phyloP scores from a whole-genome alignment of 352 stramenopile genomes.

The Globisporangium spinosum region DNA sequence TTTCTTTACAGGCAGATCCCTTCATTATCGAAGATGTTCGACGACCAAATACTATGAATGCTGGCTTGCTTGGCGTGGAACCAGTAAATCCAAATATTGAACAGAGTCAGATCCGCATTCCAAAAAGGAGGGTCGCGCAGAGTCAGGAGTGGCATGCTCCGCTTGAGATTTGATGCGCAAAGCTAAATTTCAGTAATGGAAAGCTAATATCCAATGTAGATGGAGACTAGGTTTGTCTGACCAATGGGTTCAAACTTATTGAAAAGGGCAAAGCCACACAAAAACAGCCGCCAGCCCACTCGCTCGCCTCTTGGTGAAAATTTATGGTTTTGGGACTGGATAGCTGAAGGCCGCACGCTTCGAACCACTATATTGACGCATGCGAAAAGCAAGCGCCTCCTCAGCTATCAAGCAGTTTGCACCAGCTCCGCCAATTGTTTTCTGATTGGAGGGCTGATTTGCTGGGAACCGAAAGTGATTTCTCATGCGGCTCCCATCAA shows the following conservation, averaged over 20 bases:
- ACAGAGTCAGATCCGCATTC: neutral
- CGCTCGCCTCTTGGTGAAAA: neutral
- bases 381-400: neutral
- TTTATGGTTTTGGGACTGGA: neutral
- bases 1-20: no score
- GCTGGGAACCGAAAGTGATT: neutral
- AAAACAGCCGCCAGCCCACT: neutral
- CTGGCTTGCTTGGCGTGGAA: no score
- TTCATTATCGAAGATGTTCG: no score
- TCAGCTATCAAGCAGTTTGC: neutral
- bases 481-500: neutral
- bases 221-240: neutral
- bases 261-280: neutral
- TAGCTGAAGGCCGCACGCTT: neutral
- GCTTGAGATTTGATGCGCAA: neutral
- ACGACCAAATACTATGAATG: no score
- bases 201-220: neutral
- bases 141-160: neutral
- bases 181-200: neutral
- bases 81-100: neutral
- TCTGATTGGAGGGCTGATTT: neutral
- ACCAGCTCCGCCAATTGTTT: neutral
- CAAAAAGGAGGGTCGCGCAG: neutral
- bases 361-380: neutral
- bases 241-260: slow-evolving; percentile 1